Evolutionary conservation across 805 yeast genomes (phyloP).

Genomic region (Spathaspora sp.): DNA sequence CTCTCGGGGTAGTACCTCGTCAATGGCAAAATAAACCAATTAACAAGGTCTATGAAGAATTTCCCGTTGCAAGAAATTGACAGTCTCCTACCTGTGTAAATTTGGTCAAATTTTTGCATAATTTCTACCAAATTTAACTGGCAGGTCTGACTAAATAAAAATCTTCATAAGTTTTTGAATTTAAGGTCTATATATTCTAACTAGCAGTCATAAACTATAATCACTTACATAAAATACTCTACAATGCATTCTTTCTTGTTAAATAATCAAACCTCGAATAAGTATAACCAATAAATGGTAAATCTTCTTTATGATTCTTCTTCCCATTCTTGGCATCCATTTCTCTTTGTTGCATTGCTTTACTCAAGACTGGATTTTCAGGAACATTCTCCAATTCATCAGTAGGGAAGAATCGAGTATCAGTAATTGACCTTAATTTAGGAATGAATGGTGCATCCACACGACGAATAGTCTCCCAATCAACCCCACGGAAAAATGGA

Average conservation of each 20-base stretch:
- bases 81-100: too few relatives aligned
- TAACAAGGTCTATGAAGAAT: too few relatives aligned
- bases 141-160: too few relatives aligned
- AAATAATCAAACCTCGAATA: constrained; percentile 91
- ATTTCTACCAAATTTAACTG: too few relatives aligned
- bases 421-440: constrained; percentile 85
- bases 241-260: constrained; percentile 66
- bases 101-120: too few relatives aligned
- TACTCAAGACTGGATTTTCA: constrained; percentile 62
- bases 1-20: too few relatives aligned
- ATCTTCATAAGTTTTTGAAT: too few relatives aligned
- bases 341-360: constrained; percentile 64
- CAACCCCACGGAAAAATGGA: constrained; percentile 94
- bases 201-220: not conserved
- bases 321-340: constrained; percentile 41
- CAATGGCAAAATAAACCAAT: too few relatives aligned
- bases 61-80: too few relatives aligned
- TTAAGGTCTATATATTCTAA: not conserved
- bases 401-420: constrained; percentile 96
- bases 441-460: constrained; percentile 95
- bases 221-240: not conserved
- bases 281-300: constrained; percentile 97
- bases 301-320: constrained; percentile 69
- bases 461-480: constrained; percentile 83
- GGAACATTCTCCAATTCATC: constrained; percentile 95